Evolutionary conservation across 169 alveolate species (phyloP), one percentile per base, ranked within the genome.

Genomic region (Cryptosporidium viatorum): DNA sequence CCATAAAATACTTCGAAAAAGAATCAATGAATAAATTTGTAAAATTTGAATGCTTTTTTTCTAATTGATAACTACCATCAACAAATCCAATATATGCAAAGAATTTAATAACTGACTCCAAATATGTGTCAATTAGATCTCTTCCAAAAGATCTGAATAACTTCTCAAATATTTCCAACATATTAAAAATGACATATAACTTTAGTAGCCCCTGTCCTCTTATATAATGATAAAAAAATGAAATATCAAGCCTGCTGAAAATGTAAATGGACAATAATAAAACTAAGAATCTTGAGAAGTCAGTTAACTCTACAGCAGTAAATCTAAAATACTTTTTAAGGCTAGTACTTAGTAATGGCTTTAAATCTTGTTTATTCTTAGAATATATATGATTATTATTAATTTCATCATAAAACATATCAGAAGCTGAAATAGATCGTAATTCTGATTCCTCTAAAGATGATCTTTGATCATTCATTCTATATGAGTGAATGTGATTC

Each of bases 161-260:
- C 39, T 96, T 84, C 71, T 96, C 98, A 62, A 96, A 93, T 59
- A 96, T 91, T 71, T 96, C 98, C 48, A 96, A 91, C 98, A 96
- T 95, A 91, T 96, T 96, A 86, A 94, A 93, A 1, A 96, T 94
- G 26, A 96, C 97, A 86, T 96, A 96, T 26, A 96, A 86, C 84
- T 96, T 96, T 91, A 96, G 75, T 62, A 96, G 91, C 14, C 97
- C 96, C 84, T 96, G 98, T 21, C 97, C 97, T 84, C 97, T 86
- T 16, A 96, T 94, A 80, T 94, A 94, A 87, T 96, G 98, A 69
- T 96, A 96, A 29, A 96, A 94, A 75, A 94, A 70, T 10, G 98
- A 96, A 0, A 96, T 95, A 84, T 96, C 98, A 1, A 96, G 73
- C 45, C 85, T 70, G 69, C 96, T 89, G 67, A 96, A 93, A 35